Base-by-base conservation (phyloP, 805 yeast genomes). In the Wickerhamiella australiensis region DNA sequence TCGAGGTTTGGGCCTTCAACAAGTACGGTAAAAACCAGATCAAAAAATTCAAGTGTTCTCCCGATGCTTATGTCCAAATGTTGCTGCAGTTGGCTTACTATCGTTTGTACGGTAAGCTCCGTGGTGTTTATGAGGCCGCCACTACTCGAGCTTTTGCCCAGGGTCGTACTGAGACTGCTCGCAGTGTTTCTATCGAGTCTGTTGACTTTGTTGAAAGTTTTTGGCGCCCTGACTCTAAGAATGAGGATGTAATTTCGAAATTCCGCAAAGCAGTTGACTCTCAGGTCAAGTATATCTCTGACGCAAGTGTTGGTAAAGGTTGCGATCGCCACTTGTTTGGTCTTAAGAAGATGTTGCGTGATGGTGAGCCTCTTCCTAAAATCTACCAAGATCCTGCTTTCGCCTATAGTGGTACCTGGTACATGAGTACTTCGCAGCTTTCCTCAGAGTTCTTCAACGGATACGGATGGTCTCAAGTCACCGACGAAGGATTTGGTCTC, bases 81-180 rank as follows among this genome's bases (percentile, higher is more conserved):
- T 63, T 87, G 58, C 77, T 90, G 61, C 98, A 90, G 72, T 73
- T 92, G 55, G 95, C 95, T 17, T 82, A 86, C 67, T 90, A 71
- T 72, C 87, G 86, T 68, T 72, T 79, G 67, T 74, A 85, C 37
- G 94, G 95, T 20, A 76, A 74, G 49, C 72, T 78, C 49, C 76
- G 90, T 61, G 96, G 96, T 55, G 90, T 96, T 11, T 90, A 90
- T 68, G 98, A 90, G 68, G 81, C 95, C 47, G 96, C 96, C 2
- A 85, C 97, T 18, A 90, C 96, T 1, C 79, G 97, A 66, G 81
- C 78, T 64, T 90, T 74, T 66, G 82, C 78, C 61, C 79, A 77
- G 60, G 98, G 98, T 50, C 78, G 98, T 65, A 90, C 97, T 7
- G 98, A 90, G 68, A 83, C 96, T 21, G 86, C 92, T 54, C 77